Conservation (phyloP, 2,329 filamentous ascomycete genomes). For the Diplodia scrobiculata region DNA sequence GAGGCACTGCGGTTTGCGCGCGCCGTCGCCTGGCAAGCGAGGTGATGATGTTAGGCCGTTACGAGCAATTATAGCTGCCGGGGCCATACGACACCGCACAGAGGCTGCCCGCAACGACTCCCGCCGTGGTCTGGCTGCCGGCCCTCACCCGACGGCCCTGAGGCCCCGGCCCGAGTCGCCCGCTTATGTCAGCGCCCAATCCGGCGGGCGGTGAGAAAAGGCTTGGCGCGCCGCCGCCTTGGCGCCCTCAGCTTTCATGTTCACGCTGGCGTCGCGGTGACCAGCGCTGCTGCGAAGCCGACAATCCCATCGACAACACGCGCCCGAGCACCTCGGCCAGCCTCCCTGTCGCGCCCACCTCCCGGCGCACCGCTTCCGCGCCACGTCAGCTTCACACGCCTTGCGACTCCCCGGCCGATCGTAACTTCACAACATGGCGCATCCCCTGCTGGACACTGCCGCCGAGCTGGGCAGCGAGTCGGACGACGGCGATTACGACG, state of each 20-base stretch:
- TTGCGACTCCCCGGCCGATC: conserved; percentile 10
- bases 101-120: not conserved
- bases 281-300: conserved; percentile 14
- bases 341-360: not conserved
- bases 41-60: conserved; percentile 8
- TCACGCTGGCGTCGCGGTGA: conserved; percentile 6
- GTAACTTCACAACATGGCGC: conserved; percentile 23
- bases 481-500: conserved; percentile 45
- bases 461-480: conserved; percentile 74
- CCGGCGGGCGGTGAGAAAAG: conserved; percentile 12
- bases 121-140: not conserved
- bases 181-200: conserved; percentile 7
- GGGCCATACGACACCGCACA: conserved; percentile 1
- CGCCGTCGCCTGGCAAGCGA: conserved; percentile 21
- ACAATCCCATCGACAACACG: conserved; percentile 7
- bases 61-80: conserved; percentile 9
- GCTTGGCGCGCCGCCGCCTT: conserved; percentile 5
- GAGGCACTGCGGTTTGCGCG: conserved; percentile 18
- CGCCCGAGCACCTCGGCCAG: not conserved
- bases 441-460: conserved; percentile 71
- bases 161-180: not conserved
- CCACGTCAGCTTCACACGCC: conserved; percentile 17
- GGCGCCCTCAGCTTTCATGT: conserved; percentile 22
- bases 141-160: too few relatives aligned
- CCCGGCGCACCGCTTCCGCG: conserved; percentile 5